A percentile compares a stretch with the other conserved stretches of the same genome.
These are phyloP conservation scores for Ambrosiella beaveri DNA, from an alignment of 2,329 filamentous ascomycete species.

Conservation along the genomic window DNA sequence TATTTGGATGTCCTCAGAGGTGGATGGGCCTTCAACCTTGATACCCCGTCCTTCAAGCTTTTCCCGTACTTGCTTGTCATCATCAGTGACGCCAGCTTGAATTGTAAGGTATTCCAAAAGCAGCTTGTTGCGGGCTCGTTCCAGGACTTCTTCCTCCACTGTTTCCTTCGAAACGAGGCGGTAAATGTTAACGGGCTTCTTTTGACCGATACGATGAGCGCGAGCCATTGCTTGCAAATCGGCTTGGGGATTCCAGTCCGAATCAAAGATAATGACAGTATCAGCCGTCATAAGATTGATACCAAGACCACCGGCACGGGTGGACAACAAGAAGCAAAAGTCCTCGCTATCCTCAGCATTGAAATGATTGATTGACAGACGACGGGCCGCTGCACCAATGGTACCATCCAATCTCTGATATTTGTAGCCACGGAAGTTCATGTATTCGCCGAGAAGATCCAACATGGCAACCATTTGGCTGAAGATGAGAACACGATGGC, in stretches of 20 bases:
- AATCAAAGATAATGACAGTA: conserved; percentile 94
- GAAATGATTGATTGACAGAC: conserved; percentile 94
- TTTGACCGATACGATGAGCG: conserved; percentile 94
- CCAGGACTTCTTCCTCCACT: conserved; percentile 92
- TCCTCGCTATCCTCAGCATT: conserved; percentile 93
- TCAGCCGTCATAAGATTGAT: conserved; percentile 99
- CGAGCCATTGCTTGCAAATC: conserved; percentile 97
- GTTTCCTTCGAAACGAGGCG: conserved; percentile 95
- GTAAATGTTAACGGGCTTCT: conserved; percentile 89
- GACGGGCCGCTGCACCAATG: conserved; percentile 70
- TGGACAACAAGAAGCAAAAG: conserved; percentile 91
- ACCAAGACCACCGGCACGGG: conserved; percentile 86
- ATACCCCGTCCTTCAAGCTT: conserved; percentile 63
- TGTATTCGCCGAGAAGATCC: conserved; percentile 86
- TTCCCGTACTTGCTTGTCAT: conserved; percentile 61
- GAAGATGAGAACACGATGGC: conserved; percentile 92
- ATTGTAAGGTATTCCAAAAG: conserved; percentile 96
- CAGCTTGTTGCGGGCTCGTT: conserved; percentile 91
- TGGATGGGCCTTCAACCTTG: conserved; percentile 66
- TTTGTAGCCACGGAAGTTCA: conserved; percentile 80
- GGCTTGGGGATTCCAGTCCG: conserved; percentile 96
- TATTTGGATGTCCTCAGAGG: conserved; percentile 85
- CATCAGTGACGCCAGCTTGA: conserved; percentile 89
- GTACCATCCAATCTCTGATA: conserved; percentile 93
- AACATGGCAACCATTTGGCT: conserved; percentile 99